These are phyloP conservation scores for Triadica sebifera DNA, from an alignment of 345 rosid genomes.

Conservation along the genomic window DNA sequence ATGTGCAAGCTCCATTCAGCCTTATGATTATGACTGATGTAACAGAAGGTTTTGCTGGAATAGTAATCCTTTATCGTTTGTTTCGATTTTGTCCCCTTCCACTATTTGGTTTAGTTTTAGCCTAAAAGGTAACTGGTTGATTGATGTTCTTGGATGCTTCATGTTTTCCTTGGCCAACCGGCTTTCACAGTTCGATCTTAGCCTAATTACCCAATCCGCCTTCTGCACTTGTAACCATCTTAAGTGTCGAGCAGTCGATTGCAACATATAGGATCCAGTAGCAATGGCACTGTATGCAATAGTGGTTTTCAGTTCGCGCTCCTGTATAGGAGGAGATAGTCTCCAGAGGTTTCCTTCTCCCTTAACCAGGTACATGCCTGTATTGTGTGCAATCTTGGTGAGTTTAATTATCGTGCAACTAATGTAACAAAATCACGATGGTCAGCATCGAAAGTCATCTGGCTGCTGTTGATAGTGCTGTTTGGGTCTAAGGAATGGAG, in stretches of 20 bases:
- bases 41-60: conserved; percentile 92
- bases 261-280: conserved; percentile 86
- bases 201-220: conserved; percentile 74
- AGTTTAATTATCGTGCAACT: no score
- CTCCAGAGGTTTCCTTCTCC: conserved; percentile 94
- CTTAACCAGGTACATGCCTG: conserved; percentile 98
- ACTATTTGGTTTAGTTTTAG: conserved; percentile 79
- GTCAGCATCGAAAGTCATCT: no score
- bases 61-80: conserved; percentile 77
- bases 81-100: conserved; percentile 80
- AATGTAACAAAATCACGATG: no score
- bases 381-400: conserved; percentile 88
- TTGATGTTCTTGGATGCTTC: conserved; percentile 91
- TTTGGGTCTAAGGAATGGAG: no score
- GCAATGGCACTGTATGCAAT: conserved; percentile 92
- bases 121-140: conserved; percentile 71
- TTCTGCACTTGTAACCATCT: conserved; percentile 70
- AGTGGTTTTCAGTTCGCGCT: conserved; percentile 88
- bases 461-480: no score
- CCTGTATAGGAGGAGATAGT: conserved; percentile 99
- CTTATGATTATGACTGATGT: conserved; percentile 93
- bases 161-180: conserved; percentile 93
- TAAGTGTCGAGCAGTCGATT: conserved; percentile 94
- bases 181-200: conserved; percentile 88
- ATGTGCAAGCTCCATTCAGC: conserved; percentile 97